Base-by-base conservation (phyloP, 2,329 filamentous ascomycete genomes). In the Fusarium zealandicum region DNA sequence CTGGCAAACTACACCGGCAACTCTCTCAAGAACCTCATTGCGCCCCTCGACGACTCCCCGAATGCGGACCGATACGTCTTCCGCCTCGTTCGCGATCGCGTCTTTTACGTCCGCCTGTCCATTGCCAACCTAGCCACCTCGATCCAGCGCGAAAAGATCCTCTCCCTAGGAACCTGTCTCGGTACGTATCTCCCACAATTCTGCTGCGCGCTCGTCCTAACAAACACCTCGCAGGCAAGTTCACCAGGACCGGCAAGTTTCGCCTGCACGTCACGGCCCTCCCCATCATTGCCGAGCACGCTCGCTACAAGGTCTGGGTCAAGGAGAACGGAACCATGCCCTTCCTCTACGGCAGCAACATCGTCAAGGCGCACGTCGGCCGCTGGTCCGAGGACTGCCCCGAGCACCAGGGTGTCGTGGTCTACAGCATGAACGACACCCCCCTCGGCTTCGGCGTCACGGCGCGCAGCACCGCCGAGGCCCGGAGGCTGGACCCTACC, bases 261-360 rank as follows among this genome's bases (percentile, higher is more conserved):
- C 82, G 93, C 46, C 81, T 99, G 49, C 93, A 97, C 78, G 90
- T 98, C 71, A 98, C 93, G 2, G 90, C 83, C 14, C 81, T 99
- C 53, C 89, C 92, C 60, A 85, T 97, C 60, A 89, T 99, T 63
- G 90, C 93, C 51, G 89, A 91, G 63, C 92, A 97, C 74, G 93
- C 93, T 37, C 83, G 95, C 54, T 96, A 96, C 78, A 98, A 98
- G 85, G 87, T 98, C 66, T 98, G 93, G 92, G 88, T 99, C 65
- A 96, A 96, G 77, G 84, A 88, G 54, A 98, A 98, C 76, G 95
- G 95, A 64, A 93, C 96, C 70, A 96, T 97, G 92, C 93, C 95
- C 1, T 98, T 96, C 74, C 78, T 99, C 39, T 99, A 98, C 76
- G 95, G 95, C 46, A 90, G 91, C 51, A 93, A 98, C 74, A 82